Conservation (phyloP, 2,329 filamentous ascomycete genomes). For the Fusarium secorum region DNA sequence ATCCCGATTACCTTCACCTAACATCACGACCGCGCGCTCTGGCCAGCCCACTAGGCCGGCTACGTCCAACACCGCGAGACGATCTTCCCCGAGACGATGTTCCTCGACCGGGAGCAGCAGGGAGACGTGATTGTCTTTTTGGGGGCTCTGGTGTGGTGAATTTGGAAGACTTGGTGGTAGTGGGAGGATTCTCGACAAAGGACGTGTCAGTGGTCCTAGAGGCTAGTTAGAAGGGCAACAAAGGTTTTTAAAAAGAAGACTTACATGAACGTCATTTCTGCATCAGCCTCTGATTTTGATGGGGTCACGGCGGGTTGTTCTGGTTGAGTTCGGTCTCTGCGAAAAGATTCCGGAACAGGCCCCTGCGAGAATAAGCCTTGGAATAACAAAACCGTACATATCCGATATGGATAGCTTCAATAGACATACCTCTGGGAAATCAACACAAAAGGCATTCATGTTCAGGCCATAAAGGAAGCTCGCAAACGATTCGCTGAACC, state of each 20-base stretch:
- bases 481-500: slow-evolving; percentile 96
- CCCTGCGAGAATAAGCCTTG: slow-evolving; percentile 59
- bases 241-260: slow-evolving; percentile 41
- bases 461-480: slow-evolving; percentile 95
- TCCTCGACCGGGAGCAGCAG: slow-evolving; percentile 52
- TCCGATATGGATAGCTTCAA: background rate
- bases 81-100: slow-evolving; percentile 45
- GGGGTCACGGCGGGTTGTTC: slow-evolving; percentile 48
- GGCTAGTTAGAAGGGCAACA: slow-evolving; percentile 28
- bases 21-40: slow-evolving; percentile 56
- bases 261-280: slow-evolving; percentile 86
- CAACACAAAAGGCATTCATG: slow-evolving; percentile 99
- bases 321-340: slow-evolving; percentile 67
- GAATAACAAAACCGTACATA: background rate
- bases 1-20: slow-evolving; percentile 46
- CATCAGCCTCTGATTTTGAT: slow-evolving; percentile 53
- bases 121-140: slow-evolving; percentile 56
- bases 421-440: slow-evolving; percentile 83
- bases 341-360: slow-evolving; percentile 84
- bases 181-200: slow-evolving; percentile 83
- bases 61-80: slow-evolving; percentile 41
- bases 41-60: slow-evolving; percentile 56
- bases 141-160: slow-evolving; percentile 51
- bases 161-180: slow-evolving; percentile 60
- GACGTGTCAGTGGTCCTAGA: slow-evolving; percentile 86